Evolutionary conservation across 108 stramenopile genomes (phyloP), one percentile per base, ranked within the genome.

Genomic region (Stephanodiscus triporus): DNA sequence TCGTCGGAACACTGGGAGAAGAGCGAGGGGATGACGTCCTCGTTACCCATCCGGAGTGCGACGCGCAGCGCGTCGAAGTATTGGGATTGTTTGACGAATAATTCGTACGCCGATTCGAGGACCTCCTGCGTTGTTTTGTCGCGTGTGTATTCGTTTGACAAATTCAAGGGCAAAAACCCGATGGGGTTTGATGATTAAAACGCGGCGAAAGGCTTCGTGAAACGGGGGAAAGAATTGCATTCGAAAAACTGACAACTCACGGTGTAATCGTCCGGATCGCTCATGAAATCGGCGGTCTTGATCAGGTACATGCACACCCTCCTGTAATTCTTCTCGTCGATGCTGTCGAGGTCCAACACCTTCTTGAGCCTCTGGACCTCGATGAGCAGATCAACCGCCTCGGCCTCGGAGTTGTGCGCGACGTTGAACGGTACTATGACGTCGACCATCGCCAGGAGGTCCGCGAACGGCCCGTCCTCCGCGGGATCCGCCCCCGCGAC

Each of bases 351-450:
- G 40, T 88, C 72, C 62, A 95, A 60, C 26, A 99, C 73, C 68
- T 88, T 89, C 57, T 89, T 85, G n/a, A 97, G 77, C 30, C 90
- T 59, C 69, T 96, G 96, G 23, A 97, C 96, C 86, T 99, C 99
- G 75, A 99, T 91, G 59, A 99, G 78, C 26, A 99, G 86, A 85
- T 99, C 99, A 10, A 99, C 88, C 19, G 99, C 99, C 86, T 99
- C 99, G 3, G 98, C 97, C 80, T 98, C 98, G 7, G 98, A 97
- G 76, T 98, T 98, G 80, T 99, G 98, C 50, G 91, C 80, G 47
- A 99, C 81, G 86, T 98, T 95, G 65, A 98, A 99, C 1, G 98
- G 98, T 45, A 98, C 95, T 80, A 99, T 99, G 10, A 90, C 95
- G 74, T 98, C 91, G 32, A 99, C 98, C 84, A 99, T 95, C 53